These are phyloP conservation scores for Pseudoperonospora humuli DNA, from an alignment of 352 stramenopile species.

Conservation along the genomic window DNA sequence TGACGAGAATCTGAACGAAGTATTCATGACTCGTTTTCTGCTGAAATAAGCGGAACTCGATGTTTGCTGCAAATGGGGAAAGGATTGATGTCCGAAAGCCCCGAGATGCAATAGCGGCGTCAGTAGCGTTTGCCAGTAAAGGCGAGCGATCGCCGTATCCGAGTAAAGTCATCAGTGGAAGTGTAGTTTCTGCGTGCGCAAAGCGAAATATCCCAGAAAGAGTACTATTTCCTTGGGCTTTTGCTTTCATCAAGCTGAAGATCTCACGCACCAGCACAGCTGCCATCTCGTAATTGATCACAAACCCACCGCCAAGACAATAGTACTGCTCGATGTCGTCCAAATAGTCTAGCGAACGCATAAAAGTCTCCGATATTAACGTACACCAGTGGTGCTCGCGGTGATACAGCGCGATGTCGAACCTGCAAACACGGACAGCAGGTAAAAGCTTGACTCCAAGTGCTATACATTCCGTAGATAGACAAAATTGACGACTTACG, in stretches of 20 bases:
- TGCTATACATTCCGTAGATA: neutral
- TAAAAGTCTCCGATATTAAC: slow-evolving; percentile 22
- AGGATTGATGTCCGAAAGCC: slow-evolving; percentile 32
- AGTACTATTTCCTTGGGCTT: neutral
- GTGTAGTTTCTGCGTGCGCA: slow-evolving; percentile 45
- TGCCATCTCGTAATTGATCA: slow-evolving; percentile 50
- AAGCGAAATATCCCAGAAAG: slow-evolving; percentile 39
- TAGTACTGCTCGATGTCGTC: slow-evolving; percentile 46
- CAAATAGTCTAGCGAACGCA: slow-evolving; percentile 32
- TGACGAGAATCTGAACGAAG: slow-evolving; percentile 40
- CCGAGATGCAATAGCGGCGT: slow-evolving; percentile 21
- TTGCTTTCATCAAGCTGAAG: slow-evolving; percentile 21
- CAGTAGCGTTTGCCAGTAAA: slow-evolving; percentile 24
- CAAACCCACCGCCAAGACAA: slow-evolving; percentile 31
- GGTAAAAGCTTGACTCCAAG: neutral
- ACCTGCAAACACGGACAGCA: slow-evolving; percentile 8
- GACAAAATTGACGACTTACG: slow-evolving; percentile 15
- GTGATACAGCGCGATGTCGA: slow-evolving; percentile 45
- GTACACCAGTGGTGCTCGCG: slow-evolving; percentile 35
- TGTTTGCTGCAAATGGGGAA: slow-evolving; percentile 42
- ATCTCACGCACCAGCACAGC: slow-evolving; percentile 31
- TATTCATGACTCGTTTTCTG: slow-evolving; percentile 10
- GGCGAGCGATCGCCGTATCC: slow-evolving; percentile 27
- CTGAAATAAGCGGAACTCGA: slow-evolving; percentile 39
- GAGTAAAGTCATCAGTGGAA: slow-evolving; percentile 44